Percentiles rank a stretch among this genome's conserved stretches.
Evolutionary conservation across 495 filamentous ascomycete species (phyloP).

Genomic region (Lepraria neglecta): DNA sequence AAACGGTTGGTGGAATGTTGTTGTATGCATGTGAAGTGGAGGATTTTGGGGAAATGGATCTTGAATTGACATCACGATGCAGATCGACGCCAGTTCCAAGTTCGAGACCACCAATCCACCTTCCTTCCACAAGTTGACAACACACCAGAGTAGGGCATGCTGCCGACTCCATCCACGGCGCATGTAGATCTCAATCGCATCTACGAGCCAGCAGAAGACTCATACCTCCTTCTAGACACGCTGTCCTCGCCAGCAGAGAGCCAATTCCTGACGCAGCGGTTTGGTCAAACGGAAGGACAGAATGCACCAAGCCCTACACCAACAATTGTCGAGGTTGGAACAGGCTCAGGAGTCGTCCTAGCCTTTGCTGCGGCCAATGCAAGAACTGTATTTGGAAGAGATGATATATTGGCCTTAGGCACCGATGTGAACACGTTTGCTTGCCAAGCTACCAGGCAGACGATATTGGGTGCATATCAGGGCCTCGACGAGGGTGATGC

Average conservation of each 20-base stretch:
- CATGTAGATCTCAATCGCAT: constrained; percentile 80
- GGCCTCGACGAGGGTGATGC: constrained; percentile 15
- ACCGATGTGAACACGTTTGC: constrained; percentile 79
- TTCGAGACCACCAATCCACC: background rate
- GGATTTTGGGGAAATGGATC: background rate
- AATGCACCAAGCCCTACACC: constrained; percentile 38
- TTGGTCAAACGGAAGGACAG: constrained; percentile 33
- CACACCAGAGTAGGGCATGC: constrained; percentile 45
- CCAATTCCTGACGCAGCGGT: constrained; percentile 60
- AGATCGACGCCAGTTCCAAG: background rate
- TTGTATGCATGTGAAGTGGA: constrained; percentile 16
- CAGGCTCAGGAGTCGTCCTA: constrained; percentile 85
- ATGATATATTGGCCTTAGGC: constrained; percentile 62
- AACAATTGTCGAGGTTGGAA: constrained; percentile 77
- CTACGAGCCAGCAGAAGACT: constrained; percentile 94
- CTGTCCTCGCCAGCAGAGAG: constrained; percentile 68
- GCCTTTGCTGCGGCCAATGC: constrained; percentile 79
- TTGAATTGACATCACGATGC: constrained; percentile 17
- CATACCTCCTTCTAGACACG: constrained; percentile 88
- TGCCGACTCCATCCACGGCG: constrained; percentile 85
- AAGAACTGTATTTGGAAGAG: constrained; percentile 60
- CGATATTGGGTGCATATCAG: constrained; percentile 50
- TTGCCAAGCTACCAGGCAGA: constrained; percentile 60
- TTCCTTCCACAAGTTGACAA: background rate
- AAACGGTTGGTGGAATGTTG: constrained; percentile 1